Evolutionary conservation across 2,329 filamentous ascomycete genomes (phyloP).

Genomic region (Didymella lethalis): DNA sequence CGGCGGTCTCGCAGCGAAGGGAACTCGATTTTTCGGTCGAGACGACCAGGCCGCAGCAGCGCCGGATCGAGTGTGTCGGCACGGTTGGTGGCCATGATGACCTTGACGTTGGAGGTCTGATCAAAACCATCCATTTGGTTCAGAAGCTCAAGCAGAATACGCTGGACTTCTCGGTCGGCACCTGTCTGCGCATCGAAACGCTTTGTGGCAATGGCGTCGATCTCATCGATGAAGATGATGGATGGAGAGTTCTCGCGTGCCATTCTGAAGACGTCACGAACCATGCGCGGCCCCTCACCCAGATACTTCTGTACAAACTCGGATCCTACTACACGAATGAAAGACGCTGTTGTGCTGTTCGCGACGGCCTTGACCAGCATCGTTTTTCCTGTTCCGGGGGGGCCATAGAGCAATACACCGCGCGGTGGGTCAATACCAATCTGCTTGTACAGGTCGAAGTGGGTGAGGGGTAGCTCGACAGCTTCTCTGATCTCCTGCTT

Average conservation of each 20-base stretch:
- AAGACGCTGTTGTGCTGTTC: constrained; percentile 96
- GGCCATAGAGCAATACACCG: constrained; percentile 94
- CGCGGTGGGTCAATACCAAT: constrained; percentile 98
- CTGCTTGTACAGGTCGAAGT: constrained; percentile 98
- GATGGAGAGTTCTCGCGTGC: constrained; percentile 96
- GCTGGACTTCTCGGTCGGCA: constrained; percentile 96
- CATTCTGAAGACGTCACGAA: constrained; percentile 99
- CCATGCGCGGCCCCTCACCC: constrained; percentile 97
- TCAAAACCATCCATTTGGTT: constrained; percentile 99
- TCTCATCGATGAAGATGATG: constrained; percentile 99
- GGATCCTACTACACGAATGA: constrained; percentile 96
- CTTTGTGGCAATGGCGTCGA: constrained; percentile 98
- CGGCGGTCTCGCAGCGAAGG: constrained; percentile 92
- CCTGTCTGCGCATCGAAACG: constrained; percentile 99
- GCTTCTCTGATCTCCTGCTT: constrained; percentile 99
- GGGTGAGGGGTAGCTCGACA: constrained; percentile 93
- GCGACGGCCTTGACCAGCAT: constrained; percentile 98
- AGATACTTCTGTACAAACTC: constrained; percentile 99
- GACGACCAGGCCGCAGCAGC: constrained; percentile 88
- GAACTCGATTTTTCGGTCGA: constrained; percentile 99
- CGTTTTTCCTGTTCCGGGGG: constrained; percentile 94
- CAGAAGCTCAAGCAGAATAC: constrained; percentile 94
- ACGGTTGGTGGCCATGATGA: constrained; percentile 99
- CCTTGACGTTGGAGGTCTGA: constrained; percentile 98
- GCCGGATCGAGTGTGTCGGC: constrained; percentile 97